Conservation (phyloP, 495 filamentous ascomycete genomes). For the Aspergillus baeticus region DNA sequence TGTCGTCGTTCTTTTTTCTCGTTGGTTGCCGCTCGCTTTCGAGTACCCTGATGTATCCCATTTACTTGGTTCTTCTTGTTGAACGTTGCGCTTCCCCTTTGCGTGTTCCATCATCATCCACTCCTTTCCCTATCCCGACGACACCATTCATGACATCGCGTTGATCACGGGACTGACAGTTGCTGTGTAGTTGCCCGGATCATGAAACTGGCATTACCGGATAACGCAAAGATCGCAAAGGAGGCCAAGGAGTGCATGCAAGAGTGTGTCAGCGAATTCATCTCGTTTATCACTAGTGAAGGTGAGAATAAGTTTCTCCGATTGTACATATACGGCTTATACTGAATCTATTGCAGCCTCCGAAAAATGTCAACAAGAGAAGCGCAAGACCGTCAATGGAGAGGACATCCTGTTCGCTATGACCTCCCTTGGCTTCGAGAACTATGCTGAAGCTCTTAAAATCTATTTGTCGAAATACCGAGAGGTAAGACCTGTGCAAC, state of each 20-base stretch:
- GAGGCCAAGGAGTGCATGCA: conserved; percentile 99
- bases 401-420: conserved; percentile 99
- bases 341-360: conserved; percentile 64
- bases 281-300: conserved; percentile 99
- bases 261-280: conserved; percentile 99
- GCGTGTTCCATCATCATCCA: neutral
- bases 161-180: conserved; percentile 64
- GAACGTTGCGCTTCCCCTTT: too few relatives aligned
- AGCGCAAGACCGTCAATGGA: conserved; percentile 97
- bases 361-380: conserved; percentile 99
- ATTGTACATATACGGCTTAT: conserved; percentile 2
- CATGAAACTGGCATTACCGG: conserved; percentile 95
- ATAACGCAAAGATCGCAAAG: conserved; percentile 99
- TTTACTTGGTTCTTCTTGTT: neutral
- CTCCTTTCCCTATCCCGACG: neutral
- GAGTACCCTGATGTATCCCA: conserved; percentile 2
- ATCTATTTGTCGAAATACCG: conserved; percentile 97
- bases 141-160: neutral
- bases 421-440: conserved; percentile 98
- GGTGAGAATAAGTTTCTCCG: conserved; percentile 50
- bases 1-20: conserved; percentile 15
- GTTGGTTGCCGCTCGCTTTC: conserved; percentile 11
- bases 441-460: conserved; percentile 96
- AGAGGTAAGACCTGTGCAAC: conserved; percentile 69
- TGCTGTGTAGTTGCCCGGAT: conserved; percentile 96